Conservation (phyloP, 345 rosid genomes). For the Melastoma malabathricum region DNA sequence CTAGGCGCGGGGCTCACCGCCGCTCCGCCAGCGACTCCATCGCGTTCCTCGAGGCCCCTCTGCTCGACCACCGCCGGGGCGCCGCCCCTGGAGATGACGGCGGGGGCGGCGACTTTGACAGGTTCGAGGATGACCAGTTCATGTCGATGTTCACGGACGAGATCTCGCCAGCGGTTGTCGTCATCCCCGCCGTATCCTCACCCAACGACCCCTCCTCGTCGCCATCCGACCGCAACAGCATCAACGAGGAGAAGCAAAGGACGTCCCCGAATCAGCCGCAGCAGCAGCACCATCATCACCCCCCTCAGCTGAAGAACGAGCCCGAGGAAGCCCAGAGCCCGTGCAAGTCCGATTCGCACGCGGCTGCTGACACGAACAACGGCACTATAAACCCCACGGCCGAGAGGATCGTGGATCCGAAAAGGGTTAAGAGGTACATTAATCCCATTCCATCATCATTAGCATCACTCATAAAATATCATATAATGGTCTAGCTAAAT, state of each 20-base stretch:
- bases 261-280: slow-evolving; percentile 9
- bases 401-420: slow-evolving; percentile 54
- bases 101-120: slow-evolving; percentile 28
- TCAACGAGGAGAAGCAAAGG: slow-evolving; percentile 40
- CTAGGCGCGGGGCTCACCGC: slow-evolving; percentile 53
- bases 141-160: slow-evolving; percentile 69
- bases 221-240: slow-evolving; percentile 77
- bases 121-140: slow-evolving; percentile 72
- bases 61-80: slow-evolving; percentile 3
- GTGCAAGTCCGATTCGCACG: slow-evolving; percentile 16
- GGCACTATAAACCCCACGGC: slow-evolving; percentile 16
- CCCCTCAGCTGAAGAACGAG: slow-evolving; percentile 15
- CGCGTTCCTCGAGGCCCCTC: slow-evolving; percentile 41
- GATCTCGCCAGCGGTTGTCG: slow-evolving; percentile 30
- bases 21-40: slow-evolving; percentile 73
- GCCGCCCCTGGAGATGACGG: neutral
- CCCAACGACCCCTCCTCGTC: slow-evolving; percentile 56
- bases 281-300: neutral
- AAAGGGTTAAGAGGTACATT: slow-evolving; percentile 72
- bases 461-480: too few species aligned
- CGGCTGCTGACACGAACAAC: slow-evolving; percentile 5
- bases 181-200: slow-evolving; percentile 23
- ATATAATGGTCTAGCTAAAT: too few species aligned
- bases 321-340: slow-evolving; percentile 51
- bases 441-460: neutral